Evolutionary conservation across 257 asterid species (phyloP).

Genomic region (Jacaranda mimosifolia): DNA sequence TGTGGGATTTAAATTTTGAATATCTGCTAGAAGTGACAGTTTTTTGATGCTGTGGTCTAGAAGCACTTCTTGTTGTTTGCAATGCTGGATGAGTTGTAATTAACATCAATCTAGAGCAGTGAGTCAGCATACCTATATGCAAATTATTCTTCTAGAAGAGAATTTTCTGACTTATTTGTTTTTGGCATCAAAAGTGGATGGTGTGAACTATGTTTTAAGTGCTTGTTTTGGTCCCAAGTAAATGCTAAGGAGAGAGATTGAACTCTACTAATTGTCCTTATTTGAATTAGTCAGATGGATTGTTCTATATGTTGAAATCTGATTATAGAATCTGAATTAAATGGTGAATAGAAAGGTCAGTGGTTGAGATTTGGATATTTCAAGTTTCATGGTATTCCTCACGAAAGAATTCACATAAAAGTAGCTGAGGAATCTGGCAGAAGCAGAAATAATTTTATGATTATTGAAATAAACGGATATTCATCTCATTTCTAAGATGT

Average conservation of each 20-base stretch:
- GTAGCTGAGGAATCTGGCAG: background rate
- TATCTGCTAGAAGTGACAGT: background rate
- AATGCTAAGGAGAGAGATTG: background rate
- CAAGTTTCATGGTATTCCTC: slow-evolving; percentile 21
- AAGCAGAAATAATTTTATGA: background rate
- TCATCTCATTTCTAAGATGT: background rate
- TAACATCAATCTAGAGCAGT: slow-evolving; percentile 1
- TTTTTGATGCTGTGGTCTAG: background rate
- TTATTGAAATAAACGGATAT: slow-evolving; percentile 8
- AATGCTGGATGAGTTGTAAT: background rate
- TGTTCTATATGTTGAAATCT: slow-evolving; percentile 5
- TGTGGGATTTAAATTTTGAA: background rate
- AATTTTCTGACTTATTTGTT: background rate
- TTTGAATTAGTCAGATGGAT: background rate
- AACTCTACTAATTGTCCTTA: background rate
- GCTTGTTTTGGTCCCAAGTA: background rate
- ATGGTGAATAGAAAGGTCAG: background rate
- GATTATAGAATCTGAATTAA: slow-evolving; percentile 16
- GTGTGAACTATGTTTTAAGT: background rate
- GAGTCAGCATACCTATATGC: slow-evolving; percentile 15
- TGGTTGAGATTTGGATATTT: slow-evolving; percentile 2
- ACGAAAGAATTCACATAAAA: slow-evolving; percentile 7
- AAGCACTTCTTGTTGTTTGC: background rate
- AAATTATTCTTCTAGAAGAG: background rate
- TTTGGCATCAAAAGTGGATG: background rate